A percentile compares a stretch with the other conserved stretches of the same genome.
Evolutionary conservation across 2,329 filamentous ascomycete species (phyloP).

Genomic region (Ophiostoma australiae): DNA sequence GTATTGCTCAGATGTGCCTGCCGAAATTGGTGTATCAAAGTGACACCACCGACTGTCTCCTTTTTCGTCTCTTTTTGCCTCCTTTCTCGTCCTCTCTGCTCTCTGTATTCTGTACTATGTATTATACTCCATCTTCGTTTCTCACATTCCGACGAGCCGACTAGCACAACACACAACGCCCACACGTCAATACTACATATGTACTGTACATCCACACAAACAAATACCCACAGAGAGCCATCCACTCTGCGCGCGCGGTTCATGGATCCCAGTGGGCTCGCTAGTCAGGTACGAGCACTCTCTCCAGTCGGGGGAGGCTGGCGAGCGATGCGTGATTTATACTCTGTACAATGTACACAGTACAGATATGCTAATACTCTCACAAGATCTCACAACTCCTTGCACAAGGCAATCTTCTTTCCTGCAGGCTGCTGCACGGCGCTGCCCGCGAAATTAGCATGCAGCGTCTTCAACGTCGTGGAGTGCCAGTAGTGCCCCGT

Average conservation of each 20-base stretch:
- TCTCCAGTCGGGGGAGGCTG: neutral
- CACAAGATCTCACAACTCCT: neutral
- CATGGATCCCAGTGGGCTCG: neutral
- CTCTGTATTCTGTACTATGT: neutral
- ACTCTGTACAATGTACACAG: neutral
- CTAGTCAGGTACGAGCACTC: neutral
- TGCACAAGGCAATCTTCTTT: constrained; percentile 11
- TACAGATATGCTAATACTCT: neutral
- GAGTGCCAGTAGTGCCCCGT: neutral
- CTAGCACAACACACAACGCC: neutral
- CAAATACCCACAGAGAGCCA: neutral
- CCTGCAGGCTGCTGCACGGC: constrained; percentile 21
- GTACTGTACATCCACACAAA: neutral
- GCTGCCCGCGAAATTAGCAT: constrained; percentile 22
- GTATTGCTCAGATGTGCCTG: neutral
- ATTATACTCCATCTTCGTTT: neutral
- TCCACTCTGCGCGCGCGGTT: neutral
- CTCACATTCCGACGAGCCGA: neutral
- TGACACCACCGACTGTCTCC: neutral
- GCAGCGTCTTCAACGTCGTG: constrained; percentile 16
- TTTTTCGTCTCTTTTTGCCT: neutral
- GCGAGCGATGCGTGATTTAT: neutral
- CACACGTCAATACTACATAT: too few relatives aligned
- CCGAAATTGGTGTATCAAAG: constrained; percentile 12
- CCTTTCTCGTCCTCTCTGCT: neutral